Percentiles rank a stretch among this genome's conserved stretches.
Evolutionary conservation across 345 rosid genomes (phyloP).

Genomic region (Brassica juncea): DNA sequence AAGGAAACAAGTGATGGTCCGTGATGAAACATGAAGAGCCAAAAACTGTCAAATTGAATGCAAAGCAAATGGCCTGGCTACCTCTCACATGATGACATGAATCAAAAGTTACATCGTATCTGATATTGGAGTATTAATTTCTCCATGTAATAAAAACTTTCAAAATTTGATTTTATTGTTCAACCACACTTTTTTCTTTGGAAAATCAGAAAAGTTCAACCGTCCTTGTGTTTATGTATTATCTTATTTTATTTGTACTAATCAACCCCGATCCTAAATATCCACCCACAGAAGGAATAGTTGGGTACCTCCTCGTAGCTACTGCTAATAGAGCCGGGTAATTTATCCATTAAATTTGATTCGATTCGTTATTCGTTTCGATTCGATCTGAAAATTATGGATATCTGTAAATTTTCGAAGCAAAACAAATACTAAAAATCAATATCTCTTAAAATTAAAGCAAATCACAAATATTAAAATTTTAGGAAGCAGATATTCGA

Average conservation of each 20-base stretch:
- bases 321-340: no score
- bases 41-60: conserved; percentile 33
- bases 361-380: no score
- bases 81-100: conserved; percentile 41
- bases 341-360: no score
- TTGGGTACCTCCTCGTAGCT: no score
- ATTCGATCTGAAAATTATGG: no score
- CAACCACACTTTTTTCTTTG: background rate
- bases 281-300: background rate
- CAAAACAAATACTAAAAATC: no score
- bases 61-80: conserved; percentile 32
- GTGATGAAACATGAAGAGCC: conserved; percentile 29
- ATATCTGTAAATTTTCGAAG: no score
- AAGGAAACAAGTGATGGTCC: conserved; percentile 34
- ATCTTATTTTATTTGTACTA: background rate
- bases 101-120: conserved; percentile 18
- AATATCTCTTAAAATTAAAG: no score
- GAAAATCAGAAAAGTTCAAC: no score
- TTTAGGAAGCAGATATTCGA: no score
- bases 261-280: background rate
- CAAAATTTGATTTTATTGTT: background rate
- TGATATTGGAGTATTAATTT: background rate
- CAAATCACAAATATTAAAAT: no score
- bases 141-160: background rate
- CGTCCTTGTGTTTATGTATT: background rate